A percentile compares a stretch with the other conserved stretches of the same genome.
Evolutionary conservation across 371 early-diverging fungal species (phyloP).

Genomic region (Capillidium rhysosporum): DNA sequence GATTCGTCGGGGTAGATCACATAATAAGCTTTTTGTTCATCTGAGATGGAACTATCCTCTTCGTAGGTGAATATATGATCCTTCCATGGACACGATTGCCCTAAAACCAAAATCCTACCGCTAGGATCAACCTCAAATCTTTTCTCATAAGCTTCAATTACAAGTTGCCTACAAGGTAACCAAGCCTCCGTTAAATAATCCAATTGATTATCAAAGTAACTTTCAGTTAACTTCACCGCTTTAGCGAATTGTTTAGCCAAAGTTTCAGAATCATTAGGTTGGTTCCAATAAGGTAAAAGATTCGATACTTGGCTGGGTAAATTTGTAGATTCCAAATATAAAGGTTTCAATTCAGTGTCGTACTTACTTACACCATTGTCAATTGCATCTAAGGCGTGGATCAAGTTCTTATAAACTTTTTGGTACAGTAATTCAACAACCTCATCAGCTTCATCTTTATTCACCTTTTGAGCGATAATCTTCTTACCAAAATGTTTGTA

Average conservation of each 20-base stretch:
- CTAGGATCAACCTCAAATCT: constrained; percentile 39
- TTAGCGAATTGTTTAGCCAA: constrained; percentile 47
- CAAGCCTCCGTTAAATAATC: constrained; percentile 46
- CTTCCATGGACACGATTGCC: constrained; percentile 80
- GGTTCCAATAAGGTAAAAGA: constrained; percentile 91
- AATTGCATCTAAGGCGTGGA: constrained; percentile 59
- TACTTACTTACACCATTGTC: constrained; percentile 87
- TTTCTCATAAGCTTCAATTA: constrained; percentile 36
- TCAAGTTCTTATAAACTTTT: constrained; percentile 66
- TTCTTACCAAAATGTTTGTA: constrained; percentile 82
- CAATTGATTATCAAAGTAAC: constrained; percentile 45
- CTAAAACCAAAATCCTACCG: constrained; percentile 65
- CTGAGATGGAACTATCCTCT: constrained; percentile 22
- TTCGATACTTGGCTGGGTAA: constrained; percentile 52
- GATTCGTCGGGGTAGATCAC: constrained; percentile 67
- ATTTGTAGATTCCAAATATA: constrained; percentile 66
- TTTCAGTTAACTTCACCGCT: constrained; percentile 58
- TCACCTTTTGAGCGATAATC: constrained; percentile 41
- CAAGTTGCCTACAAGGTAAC: constrained; percentile 77
- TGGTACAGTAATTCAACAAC: constrained; percentile 41
- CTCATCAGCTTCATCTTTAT: constrained; percentile 23
- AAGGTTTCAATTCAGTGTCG: constrained; percentile 49
- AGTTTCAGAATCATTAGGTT: constrained; percentile 29
- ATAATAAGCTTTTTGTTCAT: constrained; percentile 23
- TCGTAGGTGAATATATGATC: constrained; percentile 63